Evolutionary conservation across 306 rosid genomes (phyloP).

Genomic region (Lathyrus aphaca): DNA sequence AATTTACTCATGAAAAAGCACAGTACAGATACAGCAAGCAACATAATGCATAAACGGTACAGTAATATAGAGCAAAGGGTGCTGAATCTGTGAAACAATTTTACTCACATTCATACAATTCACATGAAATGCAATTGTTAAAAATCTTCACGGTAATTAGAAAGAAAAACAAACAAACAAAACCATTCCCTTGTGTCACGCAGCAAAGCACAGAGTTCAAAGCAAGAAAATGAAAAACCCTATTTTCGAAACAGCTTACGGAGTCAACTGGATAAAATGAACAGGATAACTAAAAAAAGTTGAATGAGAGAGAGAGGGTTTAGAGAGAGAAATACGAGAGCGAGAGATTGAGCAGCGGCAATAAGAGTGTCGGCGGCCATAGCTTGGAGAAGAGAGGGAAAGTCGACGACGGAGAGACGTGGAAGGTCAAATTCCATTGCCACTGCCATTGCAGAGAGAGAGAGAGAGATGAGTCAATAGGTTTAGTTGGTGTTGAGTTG

Average conservation of each 20-base stretch:
- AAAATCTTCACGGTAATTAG: neutral
- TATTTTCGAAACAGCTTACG: neutral
- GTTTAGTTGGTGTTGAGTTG: constrained; percentile 27
- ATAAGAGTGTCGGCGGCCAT: constrained; percentile 50
- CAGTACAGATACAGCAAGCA: neutral
- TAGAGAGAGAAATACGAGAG: constrained; percentile 48
- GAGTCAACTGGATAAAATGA: neutral
- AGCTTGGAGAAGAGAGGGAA: constrained; percentile 49
- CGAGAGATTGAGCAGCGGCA: constrained; percentile 52
- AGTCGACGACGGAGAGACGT: constrained; percentile 35
- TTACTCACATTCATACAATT: constrained; percentile 1
- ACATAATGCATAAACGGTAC: neutral
- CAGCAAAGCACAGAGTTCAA: neutral
- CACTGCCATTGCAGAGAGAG: constrained; percentile 37
- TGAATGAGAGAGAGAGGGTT: constrained; percentile 1
- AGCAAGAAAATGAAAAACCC: constrained; percentile 27
- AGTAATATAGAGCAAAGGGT: too few relatives aligned
- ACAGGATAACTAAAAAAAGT: neutral
- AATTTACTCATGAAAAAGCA: neutral
- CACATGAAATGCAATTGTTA: constrained; percentile 30
- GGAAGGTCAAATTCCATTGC: constrained; percentile 53
- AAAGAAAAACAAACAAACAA: neutral
- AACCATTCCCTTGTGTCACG: neutral
- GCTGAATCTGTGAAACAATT: neutral
- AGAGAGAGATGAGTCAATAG: constrained; percentile 37